Evolutionary conservation across 176 grass and related monocot genomes (phyloP), one percentile per base, ranked within the genome.

Genomic region (Hsuehochloa calcarea): DNA sequence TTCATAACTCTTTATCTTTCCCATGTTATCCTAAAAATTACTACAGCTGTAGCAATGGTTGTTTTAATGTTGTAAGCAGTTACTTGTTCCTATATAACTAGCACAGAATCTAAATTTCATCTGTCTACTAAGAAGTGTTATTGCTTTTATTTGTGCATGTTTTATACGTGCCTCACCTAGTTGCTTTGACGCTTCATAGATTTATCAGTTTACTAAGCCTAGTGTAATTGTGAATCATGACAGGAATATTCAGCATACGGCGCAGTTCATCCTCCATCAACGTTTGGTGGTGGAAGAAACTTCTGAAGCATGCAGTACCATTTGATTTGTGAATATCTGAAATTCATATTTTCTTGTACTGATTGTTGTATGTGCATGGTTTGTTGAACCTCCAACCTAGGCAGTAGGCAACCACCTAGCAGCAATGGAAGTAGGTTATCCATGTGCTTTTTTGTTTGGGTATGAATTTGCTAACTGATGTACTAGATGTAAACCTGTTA

Each of bases 241-340:
- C 89, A 91, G 89, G 85, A 91, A 84, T 80, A 84, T 84, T 45
- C 80, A 46, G 69, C 75, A 44, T 91, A 80, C 22, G 85, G 43
- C 0, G 5, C 80, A 39, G 89, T 75, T 59, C 85, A 91, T 25
- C 80, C 80, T 54, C 89, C 80, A 38, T 68, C 85, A 0, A 60
- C 78, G 76, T 91, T 91, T 75, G 80, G 52, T 22, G 80, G 37
- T 51, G 85, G 70, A 80, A 80, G 75, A 55, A 80, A 87, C 75
- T 91, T 91, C 80, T 87, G 80, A 90, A 80, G 86, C 78, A 68
- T 45, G 51, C 41, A 52, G 74, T 65, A 61, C 10, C 59, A 87
- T 83, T 83, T 68, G 40, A 61, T 79, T 6, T 84, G 74, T 83
- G 62, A 80, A 84, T 79, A 87, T 61, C 80, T 70, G 23, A 90